Evolutionary conservation across 148 eudicot species (phyloP).

Genomic region (Camellia sinensis): DNA sequence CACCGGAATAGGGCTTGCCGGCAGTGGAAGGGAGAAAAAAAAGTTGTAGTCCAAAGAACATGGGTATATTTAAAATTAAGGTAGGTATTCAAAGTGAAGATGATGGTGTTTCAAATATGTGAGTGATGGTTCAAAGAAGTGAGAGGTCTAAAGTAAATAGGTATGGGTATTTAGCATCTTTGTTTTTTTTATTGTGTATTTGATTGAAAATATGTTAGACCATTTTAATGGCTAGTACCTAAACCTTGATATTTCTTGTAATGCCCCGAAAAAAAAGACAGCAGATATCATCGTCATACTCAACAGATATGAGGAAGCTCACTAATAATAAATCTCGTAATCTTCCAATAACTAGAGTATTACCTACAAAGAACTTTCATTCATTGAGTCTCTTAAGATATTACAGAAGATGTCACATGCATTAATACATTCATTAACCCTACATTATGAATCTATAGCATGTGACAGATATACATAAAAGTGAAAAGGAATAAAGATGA

Average conservation of each 20-base stretch:
- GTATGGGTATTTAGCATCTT: background rate
- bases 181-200: background rate
- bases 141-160: background rate
- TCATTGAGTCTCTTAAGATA: background rate
- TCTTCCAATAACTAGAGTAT: background rate
- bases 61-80: background rate
- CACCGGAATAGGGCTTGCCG: too few relatives aligned
- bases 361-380: background rate
- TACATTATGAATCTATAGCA: too few relatives aligned
- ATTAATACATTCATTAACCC: too few relatives aligned
- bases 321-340: background rate
- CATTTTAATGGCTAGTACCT: too few relatives aligned
- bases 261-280: background rate
- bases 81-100: background rate
- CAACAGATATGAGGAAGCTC: background rate
- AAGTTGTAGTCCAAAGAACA: background rate
- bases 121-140: background rate
- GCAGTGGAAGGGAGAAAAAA: too few relatives aligned
- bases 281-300: background rate
- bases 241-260: background rate
- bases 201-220: too few relatives aligned
- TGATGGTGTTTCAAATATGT: background rate
- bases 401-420: too few relatives aligned
- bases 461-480: too few relatives aligned
- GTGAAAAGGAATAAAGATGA: too few relatives aligned